Base-by-base conservation (phyloP, 1,284 basidiomycete species). In the Phylloboletellus chloephorus region DNA sequence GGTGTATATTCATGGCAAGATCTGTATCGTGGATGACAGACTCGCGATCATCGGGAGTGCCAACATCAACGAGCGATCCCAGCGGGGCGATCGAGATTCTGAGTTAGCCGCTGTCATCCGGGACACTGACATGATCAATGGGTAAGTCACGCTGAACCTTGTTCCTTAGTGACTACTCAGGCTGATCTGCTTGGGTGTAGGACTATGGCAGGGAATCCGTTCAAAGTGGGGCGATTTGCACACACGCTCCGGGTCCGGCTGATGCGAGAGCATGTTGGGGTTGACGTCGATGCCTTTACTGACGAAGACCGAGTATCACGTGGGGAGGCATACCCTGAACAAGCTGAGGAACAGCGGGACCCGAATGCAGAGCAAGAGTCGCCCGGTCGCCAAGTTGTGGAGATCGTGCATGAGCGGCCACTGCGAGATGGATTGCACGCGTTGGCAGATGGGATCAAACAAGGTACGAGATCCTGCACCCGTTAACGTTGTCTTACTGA, bases 31-130 rank as follows among this genome's bases (percentile, higher is more conserved):
- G 8, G 96, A 98, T 61, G 95, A 99, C 58, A 83, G 93, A 23
- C 72, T 96, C 31, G 94, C 84, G n/a, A 91, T 98, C 51, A 97
- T 97, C 53, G 95, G 95, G n/a, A 96, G 93, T 44, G 95, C 95
- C 13, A 98, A 98, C 62, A 95, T 98, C 72, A 98, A 99, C 60
- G 95, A 99, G 64, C 81, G 95, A 23, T 95, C 90, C 22, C 90
- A 93, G 62, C 76, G 91, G 16, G 95, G 95, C 26, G 95, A 98
- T 63, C 83, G 96, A 31, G 95, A 99, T 64, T 97, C 94, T 5
- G 95, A 99, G 61, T 67, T 98, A 15, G 89, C 93, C 4, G 83
- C 88, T 29, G 81, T 98, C 33, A 86, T 98, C 39, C 76, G 93
- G 44, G 95, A 99, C 59, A 97, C 94, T 5, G 96, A 98, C 60